Evolutionary conservation across 331 rosid genomes (phyloP).

Genomic region (Acacia concinna): DNA sequence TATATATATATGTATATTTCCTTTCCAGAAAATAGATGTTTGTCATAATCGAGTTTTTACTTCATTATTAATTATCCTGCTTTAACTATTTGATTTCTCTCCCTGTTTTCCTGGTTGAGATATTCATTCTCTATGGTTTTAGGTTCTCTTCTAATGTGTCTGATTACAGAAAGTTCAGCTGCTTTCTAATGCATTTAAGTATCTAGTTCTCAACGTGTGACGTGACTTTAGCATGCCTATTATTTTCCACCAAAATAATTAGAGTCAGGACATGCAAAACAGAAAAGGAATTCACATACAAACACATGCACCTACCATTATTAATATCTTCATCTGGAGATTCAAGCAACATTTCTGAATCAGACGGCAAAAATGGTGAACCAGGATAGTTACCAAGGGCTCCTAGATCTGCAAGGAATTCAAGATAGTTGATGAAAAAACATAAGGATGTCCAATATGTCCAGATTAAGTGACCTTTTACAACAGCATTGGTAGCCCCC

Average conservation of each 20-base stretch:
- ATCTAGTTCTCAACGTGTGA: background rate
- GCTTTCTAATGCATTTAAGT: slow-evolving; percentile 6
- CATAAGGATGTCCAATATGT: background rate
- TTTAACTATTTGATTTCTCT: background rate
- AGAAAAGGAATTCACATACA: no score
- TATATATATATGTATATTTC: background rate
- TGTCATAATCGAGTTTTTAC: background rate
- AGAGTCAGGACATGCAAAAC: background rate
- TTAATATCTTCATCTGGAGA: slow-evolving; percentile 77
- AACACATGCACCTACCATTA: slow-evolving; percentile 23
- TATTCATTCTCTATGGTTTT: background rate
- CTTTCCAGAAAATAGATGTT: background rate
- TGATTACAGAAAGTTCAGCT: background rate
- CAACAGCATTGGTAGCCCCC: background rate
- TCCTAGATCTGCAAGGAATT: slow-evolving; percentile 69
- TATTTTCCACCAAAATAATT: slow-evolving; percentile 23
- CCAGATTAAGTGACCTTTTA: background rate
- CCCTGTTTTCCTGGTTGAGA: background rate
- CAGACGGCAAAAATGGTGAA: slow-evolving; percentile 76
- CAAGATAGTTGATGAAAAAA: slow-evolving; percentile 17
- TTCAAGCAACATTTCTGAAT: slow-evolving; percentile 71
- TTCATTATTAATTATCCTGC: background rate
- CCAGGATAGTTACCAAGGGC: slow-evolving; percentile 75
- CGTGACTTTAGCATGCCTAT: background rate
- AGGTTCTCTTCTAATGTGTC: background rate